Percentiles rank a stretch among this genome's conserved stretches.
phyloP scores from a whole-genome alignment of 768 basidiomycete genomes.

The Mycena olivaceomarginata region DNA sequence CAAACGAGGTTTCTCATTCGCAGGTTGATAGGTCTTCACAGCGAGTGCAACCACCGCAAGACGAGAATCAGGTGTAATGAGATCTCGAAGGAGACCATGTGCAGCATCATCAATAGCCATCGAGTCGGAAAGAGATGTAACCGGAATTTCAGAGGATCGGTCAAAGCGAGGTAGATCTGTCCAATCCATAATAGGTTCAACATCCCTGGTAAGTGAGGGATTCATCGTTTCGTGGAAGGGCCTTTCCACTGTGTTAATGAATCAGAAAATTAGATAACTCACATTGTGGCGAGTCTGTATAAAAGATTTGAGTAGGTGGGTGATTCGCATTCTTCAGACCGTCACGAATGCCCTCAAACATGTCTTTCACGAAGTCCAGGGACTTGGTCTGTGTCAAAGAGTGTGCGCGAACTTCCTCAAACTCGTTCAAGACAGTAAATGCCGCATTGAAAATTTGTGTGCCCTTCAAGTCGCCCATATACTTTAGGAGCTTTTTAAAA shows the following conservation, averaged over 20 bases:
- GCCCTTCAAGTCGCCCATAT: slow-evolving; percentile 28
- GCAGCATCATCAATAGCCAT: too few species aligned
- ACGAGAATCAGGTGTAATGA: too few species aligned
- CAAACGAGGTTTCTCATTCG: too few species aligned
- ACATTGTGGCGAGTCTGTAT: slow-evolving; percentile 26
- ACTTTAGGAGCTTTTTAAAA: slow-evolving; percentile 8
- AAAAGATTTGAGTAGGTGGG: slow-evolving; percentile 13
- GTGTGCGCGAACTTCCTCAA: slow-evolving; percentile 13
- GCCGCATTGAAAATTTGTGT: slow-evolving; percentile 14
- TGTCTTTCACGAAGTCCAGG: not conserved
- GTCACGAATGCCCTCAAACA: not conserved
- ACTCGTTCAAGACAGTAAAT: slow-evolving; percentile 3
- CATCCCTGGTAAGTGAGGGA: not conserved
- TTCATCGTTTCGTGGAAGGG: slow-evolving; percentile 22
- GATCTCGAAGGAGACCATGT: too few species aligned
- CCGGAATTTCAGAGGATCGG: too few species aligned
- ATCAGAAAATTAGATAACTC: not conserved
- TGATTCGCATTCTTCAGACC: not conserved
- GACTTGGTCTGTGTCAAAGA: slow-evolving; percentile 9
- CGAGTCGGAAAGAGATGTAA: too few species aligned
- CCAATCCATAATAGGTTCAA: not conserved
- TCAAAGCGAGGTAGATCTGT: too few species aligned
- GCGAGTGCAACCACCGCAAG: too few species aligned
- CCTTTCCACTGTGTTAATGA: slow-evolving; percentile 4
- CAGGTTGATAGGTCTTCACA: too few species aligned